These are phyloP conservation scores for Fusarium incarnatum DNA, from an alignment of 2,329 filamentous ascomycete genomes.

Conservation along the genomic window DNA sequence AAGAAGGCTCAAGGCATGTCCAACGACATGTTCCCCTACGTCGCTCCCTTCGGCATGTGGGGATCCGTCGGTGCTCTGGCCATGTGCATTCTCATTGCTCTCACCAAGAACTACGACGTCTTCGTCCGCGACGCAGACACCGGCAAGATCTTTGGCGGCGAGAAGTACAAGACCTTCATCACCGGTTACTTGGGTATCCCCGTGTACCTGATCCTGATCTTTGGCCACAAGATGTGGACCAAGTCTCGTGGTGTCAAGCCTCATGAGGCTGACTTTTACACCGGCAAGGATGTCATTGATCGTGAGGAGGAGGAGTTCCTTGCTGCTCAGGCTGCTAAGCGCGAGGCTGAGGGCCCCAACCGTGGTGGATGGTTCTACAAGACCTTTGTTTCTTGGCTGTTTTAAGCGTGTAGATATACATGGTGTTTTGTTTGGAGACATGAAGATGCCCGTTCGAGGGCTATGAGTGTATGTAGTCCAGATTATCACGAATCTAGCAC, in stretches of 20 bases:
- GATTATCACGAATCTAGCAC: conserved; percentile 18
- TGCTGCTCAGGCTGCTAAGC: conserved; percentile 52
- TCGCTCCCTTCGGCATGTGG: conserved; percentile 76
- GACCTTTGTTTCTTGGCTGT: conserved; percentile 54
- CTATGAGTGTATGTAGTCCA: conserved; percentile 32
- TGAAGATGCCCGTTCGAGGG: conserved; percentile 1
- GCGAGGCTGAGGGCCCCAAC: conserved; percentile 40
- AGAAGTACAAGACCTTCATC: conserved; percentile 81
- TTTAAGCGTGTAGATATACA: conserved; percentile 41
- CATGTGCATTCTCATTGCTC: conserved; percentile 77
- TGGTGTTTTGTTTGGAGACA: conserved; percentile 9
- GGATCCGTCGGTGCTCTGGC: conserved; percentile 76
- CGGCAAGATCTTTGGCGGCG: conserved; percentile 56
- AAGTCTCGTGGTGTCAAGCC: conserved; percentile 67
- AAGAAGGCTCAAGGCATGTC: conserved; percentile 70
- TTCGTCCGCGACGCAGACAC: conserved; percentile 64
- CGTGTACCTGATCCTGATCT: conserved; percentile 75
- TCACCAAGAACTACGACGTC: conserved; percentile 86
- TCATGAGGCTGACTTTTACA: conserved; percentile 74
- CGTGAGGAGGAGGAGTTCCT: conserved; percentile 78
- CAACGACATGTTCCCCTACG: conserved; percentile 68
- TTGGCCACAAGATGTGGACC: conserved; percentile 72
- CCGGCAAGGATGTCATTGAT: conserved; percentile 79
- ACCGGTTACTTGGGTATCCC: conserved; percentile 83
- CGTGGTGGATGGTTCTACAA: conserved; percentile 53